Base-by-base conservation (phyloP, 2,329 filamentous ascomycete genomes). In the Ceratocystis lukuohia region DNA sequence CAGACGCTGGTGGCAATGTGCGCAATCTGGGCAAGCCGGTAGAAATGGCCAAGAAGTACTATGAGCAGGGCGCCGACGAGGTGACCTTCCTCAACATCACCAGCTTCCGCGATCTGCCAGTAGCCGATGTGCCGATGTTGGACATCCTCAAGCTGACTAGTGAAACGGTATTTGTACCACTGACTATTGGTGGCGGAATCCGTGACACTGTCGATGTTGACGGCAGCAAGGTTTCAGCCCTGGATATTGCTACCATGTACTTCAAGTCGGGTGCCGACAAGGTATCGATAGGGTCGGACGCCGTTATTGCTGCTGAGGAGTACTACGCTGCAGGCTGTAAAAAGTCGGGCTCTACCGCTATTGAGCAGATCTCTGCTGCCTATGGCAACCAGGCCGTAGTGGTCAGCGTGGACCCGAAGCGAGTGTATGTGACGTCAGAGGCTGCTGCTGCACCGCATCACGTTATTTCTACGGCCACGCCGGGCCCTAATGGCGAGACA, bases 71-170 rank as follows among this genome's bases (percentile, higher is more conserved):
- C 68, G 92, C 94, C 12, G 94, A 99, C 76, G 94, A 99, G 77
- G 84, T 99, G 66, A 96, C 93, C 0, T 99, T 99, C 76, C 82
- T 99, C 71, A 99, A 99, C 81, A 99, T 99, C 74, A 99, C 93
- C 1, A 94, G 88, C 22, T 99, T 99, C 83, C 87, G 94, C 69
- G 94, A 97, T 78, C 96, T 91, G 70, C 94, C 94, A 6, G 77
- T 97, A 12, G 89, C 87, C 70, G 94, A 99, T 77, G 80, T 92
- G 2, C 94, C 94, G 6, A 99, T 99, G 94, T 85, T 99, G 64
- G 93, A 99, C 77, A 87, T 99, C 65, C 80, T 99, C 61, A 85
- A 91, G 61, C 84, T 85, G 70, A 91, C 93, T 0, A 94, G 92
- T 8, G 84, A 91, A 74, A 93, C 91, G 0, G 93, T 97, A 56